These are phyloP conservation scores for Mycena venus DNA, from an alignment of 768 basidiomycete species.

Conservation along the genomic window DNA sequence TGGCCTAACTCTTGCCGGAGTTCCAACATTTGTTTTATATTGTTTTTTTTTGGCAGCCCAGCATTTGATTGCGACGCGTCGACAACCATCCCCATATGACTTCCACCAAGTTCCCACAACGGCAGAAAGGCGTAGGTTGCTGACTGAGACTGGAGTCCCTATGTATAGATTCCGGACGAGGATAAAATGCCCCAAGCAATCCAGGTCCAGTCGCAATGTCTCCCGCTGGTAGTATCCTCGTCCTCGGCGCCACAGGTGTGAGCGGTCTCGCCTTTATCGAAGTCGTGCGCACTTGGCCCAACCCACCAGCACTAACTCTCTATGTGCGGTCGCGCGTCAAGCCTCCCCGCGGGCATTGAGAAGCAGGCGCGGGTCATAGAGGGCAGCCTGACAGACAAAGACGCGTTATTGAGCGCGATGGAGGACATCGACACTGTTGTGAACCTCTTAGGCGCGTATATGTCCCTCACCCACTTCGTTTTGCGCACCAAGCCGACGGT, in stretches of 20 bases:
- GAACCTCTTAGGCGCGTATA: constrained; percentile 15
- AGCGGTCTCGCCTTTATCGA: constrained; percentile 24
- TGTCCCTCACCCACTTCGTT: neutral
- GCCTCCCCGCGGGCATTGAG: constrained; percentile 7
- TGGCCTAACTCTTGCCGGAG: too few species aligned
- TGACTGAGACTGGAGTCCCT: neutral
- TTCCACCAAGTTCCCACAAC: too few species aligned
- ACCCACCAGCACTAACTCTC: constrained; percentile 5
- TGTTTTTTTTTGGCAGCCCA: too few species aligned
- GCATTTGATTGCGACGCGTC: too few species aligned
- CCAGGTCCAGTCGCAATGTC: neutral
- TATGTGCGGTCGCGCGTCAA: constrained; percentile 12
- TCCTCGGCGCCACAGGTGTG: constrained; percentile 22
- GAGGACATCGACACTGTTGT: constrained; percentile 21
- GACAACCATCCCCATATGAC: too few species aligned
- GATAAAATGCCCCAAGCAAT: neutral
- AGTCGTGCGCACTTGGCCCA: constrained; percentile 6
- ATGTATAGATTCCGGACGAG: too few species aligned
- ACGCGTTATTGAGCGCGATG: constrained; percentile 6
- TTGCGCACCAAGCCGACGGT: neutral
- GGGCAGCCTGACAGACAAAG: constrained; percentile 3
- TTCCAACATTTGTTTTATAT: too few species aligned
- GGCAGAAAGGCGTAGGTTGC: neutral
- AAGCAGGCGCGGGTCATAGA: constrained; percentile 9
- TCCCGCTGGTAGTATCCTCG: constrained; percentile 14